These are phyloP conservation scores for Penicillium crustosum DNA, from an alignment of 2,329 filamentous ascomycete species.

Conservation along the genomic window DNA sequence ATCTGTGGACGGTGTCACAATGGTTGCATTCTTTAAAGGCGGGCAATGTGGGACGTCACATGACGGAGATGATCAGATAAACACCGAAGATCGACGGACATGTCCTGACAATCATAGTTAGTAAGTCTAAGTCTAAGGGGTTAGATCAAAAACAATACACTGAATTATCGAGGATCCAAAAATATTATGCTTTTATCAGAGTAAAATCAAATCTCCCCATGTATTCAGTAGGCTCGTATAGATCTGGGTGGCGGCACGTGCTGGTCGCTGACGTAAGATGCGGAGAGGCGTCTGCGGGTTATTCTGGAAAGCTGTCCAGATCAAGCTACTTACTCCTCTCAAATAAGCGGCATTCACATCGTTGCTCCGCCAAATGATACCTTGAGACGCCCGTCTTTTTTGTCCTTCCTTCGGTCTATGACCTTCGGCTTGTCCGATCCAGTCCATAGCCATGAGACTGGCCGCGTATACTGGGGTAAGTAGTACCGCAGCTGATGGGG, in stretches of 20 bases:
- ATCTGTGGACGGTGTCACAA: neutral
- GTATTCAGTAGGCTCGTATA: neutral
- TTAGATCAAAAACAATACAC: no score
- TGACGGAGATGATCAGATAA: conserved; percentile 14
- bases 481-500: conserved; percentile 9
- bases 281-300: conserved; percentile 19
- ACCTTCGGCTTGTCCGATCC: conserved; percentile 26
- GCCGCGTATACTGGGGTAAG: conserved; percentile 55
- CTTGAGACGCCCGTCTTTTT: conserved; percentile 4
- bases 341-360: conserved; percentile 7
- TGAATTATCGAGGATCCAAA: neutral
- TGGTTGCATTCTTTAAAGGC: conserved; percentile 4
- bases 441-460: conserved; percentile 46
- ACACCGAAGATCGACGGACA: conserved; percentile 4
- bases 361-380: conserved; percentile 14
- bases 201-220: neutral
- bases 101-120: neutral
- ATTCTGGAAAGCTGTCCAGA: conserved; percentile 31
- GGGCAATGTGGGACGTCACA: conserved; percentile 9
- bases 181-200: neutral
- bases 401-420: conserved; percentile 27
- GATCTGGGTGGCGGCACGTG: conserved; percentile 16
- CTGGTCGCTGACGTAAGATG: conserved; percentile 29
- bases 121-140: neutral
- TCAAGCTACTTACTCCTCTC: conserved; percentile 18